Conservation (phyloP, 1,284 basidiomycete species). For the Pseudozyma hubeiensis region DNA sequence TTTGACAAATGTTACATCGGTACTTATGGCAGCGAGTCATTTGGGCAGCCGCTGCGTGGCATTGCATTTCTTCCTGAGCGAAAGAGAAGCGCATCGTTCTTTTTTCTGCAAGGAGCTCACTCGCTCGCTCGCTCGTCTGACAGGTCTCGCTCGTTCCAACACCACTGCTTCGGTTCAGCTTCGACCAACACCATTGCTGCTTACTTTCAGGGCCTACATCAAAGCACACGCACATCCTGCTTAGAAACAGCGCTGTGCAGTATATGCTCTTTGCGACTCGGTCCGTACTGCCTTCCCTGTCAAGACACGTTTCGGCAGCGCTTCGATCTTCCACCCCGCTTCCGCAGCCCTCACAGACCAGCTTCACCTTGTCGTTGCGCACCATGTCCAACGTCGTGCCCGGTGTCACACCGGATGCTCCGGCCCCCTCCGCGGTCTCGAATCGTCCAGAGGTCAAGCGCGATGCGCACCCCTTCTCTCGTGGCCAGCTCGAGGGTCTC, state of each 20-base stretch:
- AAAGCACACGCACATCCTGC: not conserved
- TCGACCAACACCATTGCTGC: constrained; percentile 11
- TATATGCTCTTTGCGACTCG: constrained; percentile 41
- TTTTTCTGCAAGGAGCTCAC: not conserved
- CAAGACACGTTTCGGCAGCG: constrained; percentile 23
- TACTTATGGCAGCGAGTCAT: not conserved
- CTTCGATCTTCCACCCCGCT: constrained; percentile 10
- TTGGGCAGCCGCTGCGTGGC: not conserved
- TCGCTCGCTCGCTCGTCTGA: too few relatives aligned
- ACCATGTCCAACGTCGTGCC: constrained; percentile 41
- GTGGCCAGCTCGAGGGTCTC: constrained; percentile 84
- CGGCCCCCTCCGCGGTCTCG: constrained; percentile 46
- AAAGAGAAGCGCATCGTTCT: not conserved
- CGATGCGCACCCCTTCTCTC: constrained; percentile 86
- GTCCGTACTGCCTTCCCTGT: constrained; percentile 30
- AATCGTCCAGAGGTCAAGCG: constrained; percentile 59
- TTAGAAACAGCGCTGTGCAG: not conserved
- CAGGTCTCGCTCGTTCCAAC: not conserved
- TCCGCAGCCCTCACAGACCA: not conserved
- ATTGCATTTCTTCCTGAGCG: not conserved
- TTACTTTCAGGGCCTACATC: not conserved
- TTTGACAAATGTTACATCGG: constrained; percentile 3
- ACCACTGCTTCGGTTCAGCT: not conserved
- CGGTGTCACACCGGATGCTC: constrained; percentile 37
- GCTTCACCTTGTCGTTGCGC: constrained; percentile 7